Evolutionary conservation across 495 filamentous ascomycete genomes (phyloP).

Genomic region (Aspergillus bertholletiae): DNA sequence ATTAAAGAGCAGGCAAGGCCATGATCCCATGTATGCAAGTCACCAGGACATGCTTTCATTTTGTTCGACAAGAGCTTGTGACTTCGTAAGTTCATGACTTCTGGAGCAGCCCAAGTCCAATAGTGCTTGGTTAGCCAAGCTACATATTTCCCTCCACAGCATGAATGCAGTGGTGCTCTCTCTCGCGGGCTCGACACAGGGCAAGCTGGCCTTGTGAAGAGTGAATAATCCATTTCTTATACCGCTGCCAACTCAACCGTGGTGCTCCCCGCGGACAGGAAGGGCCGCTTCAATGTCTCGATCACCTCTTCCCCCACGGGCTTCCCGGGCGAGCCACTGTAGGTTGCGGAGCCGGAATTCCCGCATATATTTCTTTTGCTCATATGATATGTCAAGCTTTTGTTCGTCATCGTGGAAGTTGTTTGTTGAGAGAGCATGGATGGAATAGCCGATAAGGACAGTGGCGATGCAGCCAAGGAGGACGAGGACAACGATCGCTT

Average conservation of each 20-base stretch:
- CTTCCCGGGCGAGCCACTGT: slow-evolving; percentile 12
- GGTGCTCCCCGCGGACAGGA: neutral
- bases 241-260: neutral
- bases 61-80: too few relatives aligned
- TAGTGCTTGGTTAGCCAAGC: too few relatives aligned
- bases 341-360: slow-evolving; percentile 17
- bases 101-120: too few relatives aligned
- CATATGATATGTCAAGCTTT: slow-evolving; percentile 10
- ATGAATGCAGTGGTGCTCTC: too few relatives aligned
- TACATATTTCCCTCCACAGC: too few relatives aligned
- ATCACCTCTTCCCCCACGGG: neutral
- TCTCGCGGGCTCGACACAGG: too few relatives aligned
- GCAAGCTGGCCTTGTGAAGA: neutral
- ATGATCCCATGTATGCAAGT: too few relatives aligned
- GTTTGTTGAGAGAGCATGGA: slow-evolving; percentile 18
- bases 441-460: slow-evolving; percentile 18
- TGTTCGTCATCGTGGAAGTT: slow-evolving; percentile 11
- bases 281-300: slow-evolving; percentile 2
- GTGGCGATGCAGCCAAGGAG: slow-evolving; percentile 23
- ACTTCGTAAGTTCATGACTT: too few relatives aligned
- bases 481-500: slow-evolving; percentile 18
- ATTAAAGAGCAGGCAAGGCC: too few relatives aligned
- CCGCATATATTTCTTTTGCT: slow-evolving; percentile 24
- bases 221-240: neutral
- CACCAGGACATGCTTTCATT: too few relatives aligned